Base-by-base conservation (phyloP, 1,284 basidiomycete genomes). In the Earliella scabrosa region DNA sequence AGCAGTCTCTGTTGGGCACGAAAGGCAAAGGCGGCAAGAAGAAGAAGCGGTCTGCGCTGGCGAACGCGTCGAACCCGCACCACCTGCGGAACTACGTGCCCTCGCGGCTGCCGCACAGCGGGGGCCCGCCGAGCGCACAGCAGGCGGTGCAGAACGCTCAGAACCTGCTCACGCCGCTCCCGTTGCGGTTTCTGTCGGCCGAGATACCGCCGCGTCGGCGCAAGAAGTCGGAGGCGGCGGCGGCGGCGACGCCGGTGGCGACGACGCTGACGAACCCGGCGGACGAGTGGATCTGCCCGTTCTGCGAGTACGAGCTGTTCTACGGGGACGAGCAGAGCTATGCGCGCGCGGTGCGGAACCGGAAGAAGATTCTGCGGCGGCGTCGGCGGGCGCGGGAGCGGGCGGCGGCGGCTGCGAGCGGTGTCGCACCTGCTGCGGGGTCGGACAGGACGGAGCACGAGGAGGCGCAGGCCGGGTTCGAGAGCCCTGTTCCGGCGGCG, bases 1-100 rank as follows among this genome's bases (percentile, higher is more conserved):
- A 82, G 46, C 73, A 73, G 58, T 67, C 74, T 39, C 59, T 70
- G 63, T 61, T 52, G 61, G 66, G 40, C 32, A 71, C 73, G 67
- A 79, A 77, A 53, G 54, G 68, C 48, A 69, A 64, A 32, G 63
- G 60, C 24, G 74, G 80, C 34, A 93, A 92, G 81, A 94, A 95
- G 83, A 95, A 95, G 83, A 95, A 94, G 73, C 82, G 91, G 44
- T 89, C 89, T 46, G 87, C 88, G 2, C 75, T 93, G 18, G 92
- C 92, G 27, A 94, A 95, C 70, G 90, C 90, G 49, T 90, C 90
- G 41, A 95, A 95, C 68, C 93, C 93, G 4, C 93, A 96, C 72
- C 93, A 95, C 74, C 80, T 94, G 45, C 81, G 90, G 66, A 95
- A 95, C 75, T 93, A 93, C 72, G 85, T 92, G 39, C 90, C 91